Evolutionary conservation across 129 eudicot genomes (phyloP), one percentile per base, ranked within the genome.

Genomic region (Chrysanthemum seticuspe): DNA sequence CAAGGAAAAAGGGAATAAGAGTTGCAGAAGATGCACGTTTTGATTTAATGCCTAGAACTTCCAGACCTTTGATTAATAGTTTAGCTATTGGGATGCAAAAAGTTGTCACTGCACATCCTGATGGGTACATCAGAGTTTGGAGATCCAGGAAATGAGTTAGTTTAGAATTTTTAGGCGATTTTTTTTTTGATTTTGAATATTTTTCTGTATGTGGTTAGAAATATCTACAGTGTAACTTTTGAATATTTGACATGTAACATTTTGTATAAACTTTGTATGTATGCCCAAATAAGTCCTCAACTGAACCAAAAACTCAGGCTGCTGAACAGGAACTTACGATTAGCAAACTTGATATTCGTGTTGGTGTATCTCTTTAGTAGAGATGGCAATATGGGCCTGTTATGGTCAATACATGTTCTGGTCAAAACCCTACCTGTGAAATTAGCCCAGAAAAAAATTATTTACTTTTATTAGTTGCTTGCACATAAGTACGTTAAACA

Each of bases 51-150:
- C 96, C 91, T 1, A 78, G 67, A 49, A 62, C 74, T 68, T 81
- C 78, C 2, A 79, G 91, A 56, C 98, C 94, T 25, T 86, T 89
- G 0, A 89, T 92, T 56, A 89, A 76, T 34, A 83, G 86, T 53
- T 76, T 92, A 74, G 95, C 88, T 18, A 92, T 92, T 12, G 98
- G 98, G 65, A 89, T 89, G 88, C 83, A 85, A 79, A 92, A 92
- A 76, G 86, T 89, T 82, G 95, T 89, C 60, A 92, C 95, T 16
- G 76, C 83, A 14, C 86, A 92, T 67, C 60, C 71, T 31, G 96
- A 85, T 53, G 86, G 76, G 18, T 80, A 78, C 64, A 72, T 92
- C 59, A 85, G 95, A 79, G 86, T 89, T 8, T 92, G 98, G 98
- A 87, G 76, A 72, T 91, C 88, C 67, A 51, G 51, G 13, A 67